These are phyloP conservation scores for Saussurea involucrata DNA, from an alignment of 129 eudicot species.

Conservation along the genomic window DNA sequence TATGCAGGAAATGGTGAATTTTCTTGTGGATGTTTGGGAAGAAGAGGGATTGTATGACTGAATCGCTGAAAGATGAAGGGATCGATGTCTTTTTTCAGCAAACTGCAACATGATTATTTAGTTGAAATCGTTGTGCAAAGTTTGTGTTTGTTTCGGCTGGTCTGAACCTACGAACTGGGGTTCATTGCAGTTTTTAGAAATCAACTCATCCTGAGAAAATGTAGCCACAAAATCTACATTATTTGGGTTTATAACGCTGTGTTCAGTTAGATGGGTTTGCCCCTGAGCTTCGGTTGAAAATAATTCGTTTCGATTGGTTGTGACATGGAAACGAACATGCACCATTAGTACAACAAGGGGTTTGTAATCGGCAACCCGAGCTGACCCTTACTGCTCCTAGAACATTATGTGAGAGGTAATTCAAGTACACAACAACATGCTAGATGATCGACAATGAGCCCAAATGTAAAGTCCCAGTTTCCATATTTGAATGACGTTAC, in stretches of 20 bases:
- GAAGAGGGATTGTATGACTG: slow-evolving; percentile 87
- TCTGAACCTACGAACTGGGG: slow-evolving; percentile 4
- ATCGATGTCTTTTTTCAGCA: slow-evolving; percentile 6
- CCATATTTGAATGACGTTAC: too few relatives aligned
- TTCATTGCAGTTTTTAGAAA: slow-evolving; percentile 9
- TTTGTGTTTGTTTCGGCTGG: slow-evolving; percentile 17
- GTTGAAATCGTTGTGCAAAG: slow-evolving; percentile 2
- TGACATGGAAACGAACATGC: background rate
- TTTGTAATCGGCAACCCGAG: background rate
- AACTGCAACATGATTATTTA: slow-evolving; percentile 23
- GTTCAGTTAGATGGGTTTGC: slow-evolving; percentile 1
- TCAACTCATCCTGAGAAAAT: slow-evolving; percentile 7
- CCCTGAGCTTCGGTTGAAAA: slow-evolving; percentile 12
- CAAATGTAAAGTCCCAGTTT: too few relatives aligned
- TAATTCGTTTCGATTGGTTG: background rate
- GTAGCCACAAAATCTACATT: slow-evolving; percentile 6
- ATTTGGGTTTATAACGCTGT: slow-evolving; percentile 1
- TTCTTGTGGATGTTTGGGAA: slow-evolving; percentile 87
- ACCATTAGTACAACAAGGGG: background rate
- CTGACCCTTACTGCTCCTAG: background rate
- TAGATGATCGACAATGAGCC: background rate
- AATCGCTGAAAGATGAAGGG: slow-evolving; percentile 10
- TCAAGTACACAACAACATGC: background rate
- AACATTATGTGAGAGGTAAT: background rate
- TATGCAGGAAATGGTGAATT: slow-evolving; percentile 85